Evolutionary conservation across 768 basidiomycete species (phyloP).

Genomic region (Lactarius indigo): DNA sequence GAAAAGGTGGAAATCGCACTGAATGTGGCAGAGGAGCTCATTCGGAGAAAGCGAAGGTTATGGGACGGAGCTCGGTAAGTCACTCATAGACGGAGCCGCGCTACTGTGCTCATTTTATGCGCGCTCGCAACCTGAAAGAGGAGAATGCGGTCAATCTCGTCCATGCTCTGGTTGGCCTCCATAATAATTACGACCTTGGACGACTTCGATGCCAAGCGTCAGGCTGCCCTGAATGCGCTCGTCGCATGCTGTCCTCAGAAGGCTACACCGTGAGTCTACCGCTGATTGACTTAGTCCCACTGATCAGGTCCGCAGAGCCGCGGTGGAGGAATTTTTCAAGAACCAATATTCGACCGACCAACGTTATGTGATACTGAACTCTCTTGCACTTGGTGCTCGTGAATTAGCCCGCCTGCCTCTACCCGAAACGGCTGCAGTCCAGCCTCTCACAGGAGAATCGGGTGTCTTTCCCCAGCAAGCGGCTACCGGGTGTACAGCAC

Average conservation of each 20-base stretch:
- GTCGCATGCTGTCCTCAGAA: slow-evolving; percentile 74
- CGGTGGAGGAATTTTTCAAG: slow-evolving; percentile 92
- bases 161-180: slow-evolving; percentile 66
- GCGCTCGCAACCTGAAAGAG: slow-evolving; percentile 43
- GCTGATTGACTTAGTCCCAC: neutral
- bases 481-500: slow-evolving; percentile 69
- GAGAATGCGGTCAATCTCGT: slow-evolving; percentile 87
- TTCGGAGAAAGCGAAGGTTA: slow-evolving; percentile 77
- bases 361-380: slow-evolving; percentile 80
- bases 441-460: slow-evolving; percentile 33
- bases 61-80: slow-evolving; percentile 85
- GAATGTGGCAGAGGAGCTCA: slow-evolving; percentile 72
- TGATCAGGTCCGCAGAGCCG: slow-evolving; percentile 44
- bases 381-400: slow-evolving; percentile 79
- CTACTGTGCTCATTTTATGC: slow-evolving; percentile 1
- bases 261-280: slow-evolving; percentile 69
- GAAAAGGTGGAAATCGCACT: slow-evolving; percentile 81
- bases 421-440: slow-evolving; percentile 29
- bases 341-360: slow-evolving; percentile 89
- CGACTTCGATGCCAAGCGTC: slow-evolving; percentile 70
- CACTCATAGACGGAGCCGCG: neutral
- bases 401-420: slow-evolving; percentile 62
- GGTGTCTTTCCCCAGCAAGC: slow-evolving; percentile 76
- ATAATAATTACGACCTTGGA: slow-evolving; percentile 85
- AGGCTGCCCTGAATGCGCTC: slow-evolving; percentile 74